A percentile compares a stretch with the other conserved stretches of the same genome.
Evolutionary conservation across 2,329 filamentous ascomycete genomes (phyloP).

Genomic region (Ophiostoma ulmi): DNA sequence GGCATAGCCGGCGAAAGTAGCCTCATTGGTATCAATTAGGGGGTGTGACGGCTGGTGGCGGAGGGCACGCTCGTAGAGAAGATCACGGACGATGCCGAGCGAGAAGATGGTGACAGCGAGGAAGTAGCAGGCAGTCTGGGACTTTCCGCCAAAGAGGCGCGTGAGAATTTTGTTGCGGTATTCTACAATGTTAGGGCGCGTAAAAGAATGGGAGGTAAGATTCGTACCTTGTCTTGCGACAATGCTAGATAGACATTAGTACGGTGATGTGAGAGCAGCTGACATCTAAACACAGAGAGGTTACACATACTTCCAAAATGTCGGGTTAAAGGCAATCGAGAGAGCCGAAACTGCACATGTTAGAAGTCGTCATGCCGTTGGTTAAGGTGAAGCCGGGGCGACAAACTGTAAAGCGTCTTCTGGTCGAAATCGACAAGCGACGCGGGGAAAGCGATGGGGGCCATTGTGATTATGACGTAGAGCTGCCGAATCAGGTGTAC

Average conservation of each 20-base stretch:
- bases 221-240: constrained; percentile 71
- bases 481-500: background rate
- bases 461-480: constrained; percentile 15
- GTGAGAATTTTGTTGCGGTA: constrained; percentile 88
- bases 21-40: constrained; percentile 56
- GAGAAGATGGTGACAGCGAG: constrained; percentile 87
- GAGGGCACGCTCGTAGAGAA: constrained; percentile 79
- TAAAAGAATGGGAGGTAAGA: background rate
- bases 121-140: constrained; percentile 78
- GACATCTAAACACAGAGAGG: background rate
- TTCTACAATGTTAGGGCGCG: constrained; percentile 49
- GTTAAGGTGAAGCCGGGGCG: background rate
- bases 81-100: constrained; percentile 82
- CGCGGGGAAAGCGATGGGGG: constrained; percentile 12
- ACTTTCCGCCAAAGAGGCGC: constrained; percentile 73
- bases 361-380: background rate
- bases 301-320: constrained; percentile 91
- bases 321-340: constrained; percentile 88
- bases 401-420: constrained; percentile 61
- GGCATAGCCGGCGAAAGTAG: constrained; percentile 60
- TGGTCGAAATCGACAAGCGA: constrained; percentile 59
- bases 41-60: constrained; percentile 70
- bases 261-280: background rate
- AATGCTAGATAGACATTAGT: constrained; percentile 55
- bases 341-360: constrained; percentile 62